Evolutionary conservation across 768 basidiomycete species (phyloP).

Genomic region (Cytidiella melzeri): DNA sequence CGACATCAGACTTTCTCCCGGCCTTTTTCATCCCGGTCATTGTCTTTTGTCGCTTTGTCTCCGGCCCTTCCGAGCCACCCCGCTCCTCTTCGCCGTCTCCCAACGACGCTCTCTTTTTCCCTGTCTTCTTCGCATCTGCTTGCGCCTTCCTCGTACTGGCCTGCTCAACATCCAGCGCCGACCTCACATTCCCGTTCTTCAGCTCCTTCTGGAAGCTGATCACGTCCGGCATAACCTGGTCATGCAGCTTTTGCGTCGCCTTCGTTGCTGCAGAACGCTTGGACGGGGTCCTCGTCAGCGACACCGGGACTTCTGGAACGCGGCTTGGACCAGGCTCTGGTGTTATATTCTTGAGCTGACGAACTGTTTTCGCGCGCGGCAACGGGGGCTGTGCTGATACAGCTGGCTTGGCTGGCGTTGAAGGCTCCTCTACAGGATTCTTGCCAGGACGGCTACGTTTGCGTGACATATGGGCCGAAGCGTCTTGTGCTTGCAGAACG

Average conservation of each 20-base stretch:
- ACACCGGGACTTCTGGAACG: conserved; percentile 8
- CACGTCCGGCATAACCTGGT: conserved; percentile 73
- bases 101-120: conserved; percentile 24
- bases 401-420: conserved; percentile 5
- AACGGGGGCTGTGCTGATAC: conserved; percentile 8
- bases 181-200: conserved; percentile 31
- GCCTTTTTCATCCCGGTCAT: conserved; percentile 1
- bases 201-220: conserved; percentile 63
- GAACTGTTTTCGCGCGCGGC: not conserved
- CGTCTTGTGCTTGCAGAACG: conserved; percentile 20
- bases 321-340: conserved; percentile 17
- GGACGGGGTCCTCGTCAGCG: conserved; percentile 17
- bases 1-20: conserved; percentile 7
- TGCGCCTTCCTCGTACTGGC: conserved; percentile 16
- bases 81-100: conserved; percentile 8
- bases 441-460: conserved; percentile 7
- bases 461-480: conserved; percentile 15
- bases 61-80: conserved; percentile 18
- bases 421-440: conserved; percentile 10
- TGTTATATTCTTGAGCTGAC: conserved; percentile 1
- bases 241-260: conserved; percentile 38
- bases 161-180: conserved; percentile 17
- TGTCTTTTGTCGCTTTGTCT: conserved; percentile 20
- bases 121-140: conserved; percentile 13
- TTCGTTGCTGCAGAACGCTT: conserved; percentile 49